Evolutionary conservation across 805 yeast species (phyloP).

Genomic region (Yarrowia sp.): DNA sequence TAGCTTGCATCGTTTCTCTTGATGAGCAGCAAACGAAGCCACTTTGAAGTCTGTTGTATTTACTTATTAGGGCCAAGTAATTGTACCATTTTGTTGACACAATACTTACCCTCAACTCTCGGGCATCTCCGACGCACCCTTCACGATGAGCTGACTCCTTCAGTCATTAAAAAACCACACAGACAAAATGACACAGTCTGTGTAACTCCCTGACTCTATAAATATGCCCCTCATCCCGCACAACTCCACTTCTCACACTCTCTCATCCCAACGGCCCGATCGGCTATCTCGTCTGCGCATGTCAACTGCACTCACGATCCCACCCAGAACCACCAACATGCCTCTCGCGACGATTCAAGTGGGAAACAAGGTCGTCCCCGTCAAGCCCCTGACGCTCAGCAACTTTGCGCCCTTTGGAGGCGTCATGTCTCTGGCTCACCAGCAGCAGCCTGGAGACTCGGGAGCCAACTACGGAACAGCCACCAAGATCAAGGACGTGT

Average conservation of each 20-base stretch:
- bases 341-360: constrained; percentile 5
- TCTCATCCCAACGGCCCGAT: constrained; percentile 10
- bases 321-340: neutral
- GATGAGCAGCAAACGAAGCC: too few relatives aligned
- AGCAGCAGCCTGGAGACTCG: constrained; percentile 48
- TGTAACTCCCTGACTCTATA: too few relatives aligned
- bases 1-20: too few relatives aligned
- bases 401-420: constrained; percentile 69
- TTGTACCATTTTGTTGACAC: too few relatives aligned
- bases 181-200: too few relatives aligned
- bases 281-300: neutral
- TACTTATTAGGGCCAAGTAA: too few relatives aligned
- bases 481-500: constrained; percentile 66
- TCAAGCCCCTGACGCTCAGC: neutral
- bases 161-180: too few relatives aligned
- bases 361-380: neutral
- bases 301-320: neutral
- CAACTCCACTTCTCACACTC: neutral
- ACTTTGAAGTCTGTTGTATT: too few relatives aligned
- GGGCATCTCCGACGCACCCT: too few relatives aligned
- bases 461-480: constrained; percentile 96
- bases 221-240: too few relatives aligned
- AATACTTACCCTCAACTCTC: too few relatives aligned
- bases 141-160: too few relatives aligned
- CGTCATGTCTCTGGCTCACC: constrained; percentile 75